Percentiles rank a stretch among this genome's conserved stretches.
These are phyloP conservation scores for Ochetophila trinervis DNA, from an alignment of 306 rosid genomes.

Conservation along the genomic window DNA sequence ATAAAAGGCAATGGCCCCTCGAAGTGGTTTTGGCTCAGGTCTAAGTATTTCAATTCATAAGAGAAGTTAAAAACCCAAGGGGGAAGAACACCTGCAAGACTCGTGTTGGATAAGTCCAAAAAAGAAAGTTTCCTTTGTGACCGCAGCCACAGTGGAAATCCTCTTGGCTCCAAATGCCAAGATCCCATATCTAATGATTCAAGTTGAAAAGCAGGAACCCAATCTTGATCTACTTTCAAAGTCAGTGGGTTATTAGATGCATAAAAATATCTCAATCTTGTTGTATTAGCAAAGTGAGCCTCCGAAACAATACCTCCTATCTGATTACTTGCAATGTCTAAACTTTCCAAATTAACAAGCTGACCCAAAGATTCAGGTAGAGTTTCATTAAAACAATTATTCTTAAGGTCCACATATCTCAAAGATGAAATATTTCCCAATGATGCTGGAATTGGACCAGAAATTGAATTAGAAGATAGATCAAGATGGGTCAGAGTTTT, in stretches of 20 bases:
- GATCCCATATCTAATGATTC: rapidly evolving
- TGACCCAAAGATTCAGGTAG: neutral
- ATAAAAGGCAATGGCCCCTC: conserved; percentile 16
- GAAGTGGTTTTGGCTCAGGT: conserved; percentile 28
- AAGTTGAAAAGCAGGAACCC: conserved; percentile 20
- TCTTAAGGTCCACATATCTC: neutral
- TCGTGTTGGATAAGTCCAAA: conserved; percentile 2
- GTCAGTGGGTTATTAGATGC: conserved; percentile 1
- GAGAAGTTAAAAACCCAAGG: conserved; percentile 6
- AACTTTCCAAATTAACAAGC: neutral
- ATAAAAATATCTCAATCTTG: rapidly evolving
- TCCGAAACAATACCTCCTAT: conserved; percentile 25
- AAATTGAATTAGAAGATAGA: neutral
- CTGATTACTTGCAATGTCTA: conserved; percentile 5
- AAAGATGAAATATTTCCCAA: neutral
- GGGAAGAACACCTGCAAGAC: neutral
- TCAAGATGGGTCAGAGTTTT: neutral
- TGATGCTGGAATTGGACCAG: neutral
- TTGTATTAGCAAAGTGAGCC: conserved; percentile 20
- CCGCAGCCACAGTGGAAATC: conserved; percentile 24
- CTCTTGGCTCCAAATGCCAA: conserved; percentile 17
- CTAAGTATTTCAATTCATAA: neutral
- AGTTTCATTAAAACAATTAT: neutral
- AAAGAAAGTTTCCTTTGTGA: neutral
- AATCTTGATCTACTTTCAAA: conserved; percentile 4